A percentile compares a stretch with the other conserved stretches of the same genome.
These are phyloP conservation scores for Xylaria bambusicola DNA, from an alignment of 495 filamentous ascomycete species.

Conservation along the genomic window DNA sequence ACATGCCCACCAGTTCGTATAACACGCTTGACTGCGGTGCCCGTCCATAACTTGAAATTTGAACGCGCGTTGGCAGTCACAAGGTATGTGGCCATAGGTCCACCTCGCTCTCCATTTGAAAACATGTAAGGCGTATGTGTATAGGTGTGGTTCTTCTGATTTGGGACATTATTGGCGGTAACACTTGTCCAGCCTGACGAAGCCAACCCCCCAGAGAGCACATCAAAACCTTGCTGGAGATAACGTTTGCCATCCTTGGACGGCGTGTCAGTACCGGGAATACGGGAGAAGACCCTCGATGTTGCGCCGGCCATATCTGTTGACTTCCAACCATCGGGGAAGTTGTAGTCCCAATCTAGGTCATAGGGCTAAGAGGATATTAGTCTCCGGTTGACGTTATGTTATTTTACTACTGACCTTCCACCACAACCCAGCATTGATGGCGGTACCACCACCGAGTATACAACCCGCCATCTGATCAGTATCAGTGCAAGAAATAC, in stretches of 20 bases:
- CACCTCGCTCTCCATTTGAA: conserved; percentile 64
- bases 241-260: conserved; percentile 70
- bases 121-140: conserved; percentile 72
- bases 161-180: conserved; percentile 59
- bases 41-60: conserved; percentile 70
- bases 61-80: conserved; percentile 57
- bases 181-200: conserved; percentile 63
- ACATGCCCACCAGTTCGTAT: conserved; percentile 61
- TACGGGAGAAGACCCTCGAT: conserved; percentile 63
- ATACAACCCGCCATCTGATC: conserved; percentile 76
- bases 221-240: conserved; percentile 64
- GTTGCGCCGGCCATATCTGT: conserved; percentile 60
- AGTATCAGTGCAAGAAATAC: conserved; percentile 67
- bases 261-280: conserved; percentile 68
- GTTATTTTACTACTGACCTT: conserved; percentile 36
- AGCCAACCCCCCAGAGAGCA: conserved; percentile 56
- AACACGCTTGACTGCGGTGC: conserved; percentile 66
- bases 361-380: conserved; percentile 35
- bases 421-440: conserved; percentile 67
- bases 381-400: neutral
- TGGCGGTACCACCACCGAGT: conserved; percentile 74
- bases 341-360: conserved; percentile 72
- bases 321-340: conserved; percentile 72
- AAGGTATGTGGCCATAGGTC: conserved; percentile 75
- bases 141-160: conserved; percentile 67